Conservation (phyloP, 2,329 filamentous ascomycete genomes). For the Gaeumannomyces sp. region DNA sequence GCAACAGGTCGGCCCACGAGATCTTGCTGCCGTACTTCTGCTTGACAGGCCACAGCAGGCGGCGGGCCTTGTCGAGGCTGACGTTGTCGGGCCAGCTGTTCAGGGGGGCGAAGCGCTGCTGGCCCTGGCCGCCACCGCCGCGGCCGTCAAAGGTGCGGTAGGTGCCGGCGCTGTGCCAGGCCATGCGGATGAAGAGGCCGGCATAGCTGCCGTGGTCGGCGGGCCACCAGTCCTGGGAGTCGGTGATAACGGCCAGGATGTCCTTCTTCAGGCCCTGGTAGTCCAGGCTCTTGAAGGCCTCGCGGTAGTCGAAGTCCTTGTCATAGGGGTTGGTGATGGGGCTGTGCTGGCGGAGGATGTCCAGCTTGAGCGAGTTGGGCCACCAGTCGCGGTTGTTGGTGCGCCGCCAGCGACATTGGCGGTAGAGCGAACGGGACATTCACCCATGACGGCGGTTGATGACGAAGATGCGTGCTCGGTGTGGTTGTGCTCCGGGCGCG, state of each 20-base stretch:
- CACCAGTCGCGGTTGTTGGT: constrained; percentile 68
- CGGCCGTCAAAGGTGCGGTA: constrained; percentile 71
- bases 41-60: constrained; percentile 75
- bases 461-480: not conserved
- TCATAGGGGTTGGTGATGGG: constrained; percentile 56
- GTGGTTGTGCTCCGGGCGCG: not conserved
- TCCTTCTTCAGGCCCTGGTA: constrained; percentile 70
- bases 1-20: constrained; percentile 69
- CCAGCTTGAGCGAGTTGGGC: constrained; percentile 61
- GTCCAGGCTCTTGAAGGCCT: constrained; percentile 66
- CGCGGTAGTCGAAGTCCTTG: constrained; percentile 64
- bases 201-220: constrained; percentile 79
- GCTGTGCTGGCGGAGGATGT: constrained; percentile 68
- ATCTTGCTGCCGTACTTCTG: constrained; percentile 80
- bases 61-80: constrained; percentile 72
- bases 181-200: constrained; percentile 73
- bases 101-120: constrained; percentile 74
- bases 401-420: constrained; percentile 49
- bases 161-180: constrained; percentile 75
- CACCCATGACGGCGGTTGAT: constrained; percentile 7
- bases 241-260: constrained; percentile 63
- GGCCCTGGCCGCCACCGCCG: constrained; percentile 66
- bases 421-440: constrained; percentile 4
- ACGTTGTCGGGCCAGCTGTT: constrained; percentile 81
- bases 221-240: constrained; percentile 77